phyloP scores from a whole-genome alignment of 345 rosid species.

The Raphanus sativus region DNA sequence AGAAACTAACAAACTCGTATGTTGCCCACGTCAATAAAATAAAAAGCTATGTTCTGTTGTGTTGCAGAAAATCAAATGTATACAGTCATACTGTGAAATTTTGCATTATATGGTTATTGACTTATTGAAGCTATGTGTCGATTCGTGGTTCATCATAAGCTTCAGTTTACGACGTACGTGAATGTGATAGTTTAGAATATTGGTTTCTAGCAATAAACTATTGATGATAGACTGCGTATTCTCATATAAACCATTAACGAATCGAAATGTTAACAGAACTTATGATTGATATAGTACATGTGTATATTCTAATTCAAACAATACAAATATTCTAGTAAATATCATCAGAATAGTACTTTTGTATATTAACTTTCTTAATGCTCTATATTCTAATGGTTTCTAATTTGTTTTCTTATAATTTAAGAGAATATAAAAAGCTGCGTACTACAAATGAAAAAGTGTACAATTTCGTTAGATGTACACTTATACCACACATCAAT shows the following conservation, averaged over 20 bases:
- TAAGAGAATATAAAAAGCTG: background rate
- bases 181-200: background rate
- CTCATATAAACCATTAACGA: background rate
- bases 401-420: background rate
- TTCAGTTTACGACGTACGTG: background rate
- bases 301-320: background rate
- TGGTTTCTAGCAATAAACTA: background rate
- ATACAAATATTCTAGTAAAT: background rate
- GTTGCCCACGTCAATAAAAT: constrained; percentile 15
- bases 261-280: background rate
- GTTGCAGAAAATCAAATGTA: background rate
- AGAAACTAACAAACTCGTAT: background rate
- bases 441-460: background rate
- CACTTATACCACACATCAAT: background rate
- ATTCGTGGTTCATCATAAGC: background rate
- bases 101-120: background rate
- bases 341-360: background rate
- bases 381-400: background rate
- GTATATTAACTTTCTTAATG: background rate
- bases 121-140: background rate
- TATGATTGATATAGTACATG: constrained; percentile 6
- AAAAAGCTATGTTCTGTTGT: background rate
- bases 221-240: background rate
- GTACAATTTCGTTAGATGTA: background rate
- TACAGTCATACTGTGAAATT: background rate